Evolutionary conservation across 306 rosid genomes (phyloP).

Genomic region (Canavalia ensiformis): DNA sequence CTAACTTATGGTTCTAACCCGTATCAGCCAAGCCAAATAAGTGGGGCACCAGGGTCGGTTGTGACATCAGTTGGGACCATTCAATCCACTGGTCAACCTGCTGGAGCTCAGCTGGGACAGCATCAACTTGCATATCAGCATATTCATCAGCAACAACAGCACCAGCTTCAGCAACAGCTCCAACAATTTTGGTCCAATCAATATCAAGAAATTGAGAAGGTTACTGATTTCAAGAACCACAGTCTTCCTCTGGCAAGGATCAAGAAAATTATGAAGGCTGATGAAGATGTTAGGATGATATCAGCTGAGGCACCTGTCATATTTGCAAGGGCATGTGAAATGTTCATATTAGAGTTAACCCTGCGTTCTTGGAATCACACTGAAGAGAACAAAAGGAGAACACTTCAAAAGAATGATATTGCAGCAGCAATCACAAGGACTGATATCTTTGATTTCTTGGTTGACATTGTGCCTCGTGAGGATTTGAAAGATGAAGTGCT

Average conservation of each 20-base stretch:
- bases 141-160: constrained; percentile 69
- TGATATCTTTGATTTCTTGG: constrained; percentile 63
- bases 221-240: constrained; percentile 64
- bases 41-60: constrained; percentile 51
- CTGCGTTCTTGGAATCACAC: constrained; percentile 72
- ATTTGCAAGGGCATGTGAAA: constrained; percentile 67
- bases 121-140: constrained; percentile 70
- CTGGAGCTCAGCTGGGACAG: constrained; percentile 63
- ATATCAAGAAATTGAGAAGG: constrained; percentile 65
- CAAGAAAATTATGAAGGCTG: constrained; percentile 72
- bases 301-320: constrained; percentile 66
- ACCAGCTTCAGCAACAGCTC: constrained; percentile 65
- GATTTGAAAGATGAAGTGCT: constrained; percentile 70
- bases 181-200: constrained; percentile 59
- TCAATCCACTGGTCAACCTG: constrained; percentile 58
- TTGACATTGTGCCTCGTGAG: constrained; percentile 67
- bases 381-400: constrained; percentile 67
- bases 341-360: constrained; percentile 65
- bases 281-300: constrained; percentile 66
- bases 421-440: constrained; percentile 70
- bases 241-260: constrained; percentile 69
- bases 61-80: constrained; percentile 57
- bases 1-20: constrained; percentile 56
- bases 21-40: constrained; percentile 56
- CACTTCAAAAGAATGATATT: constrained; percentile 64